Percentiles rank a stretch among this genome's conserved stretches.
Evolutionary conservation across 176 grass and related monocot genomes (phyloP).

Genomic region (Eleusine indica): DNA sequence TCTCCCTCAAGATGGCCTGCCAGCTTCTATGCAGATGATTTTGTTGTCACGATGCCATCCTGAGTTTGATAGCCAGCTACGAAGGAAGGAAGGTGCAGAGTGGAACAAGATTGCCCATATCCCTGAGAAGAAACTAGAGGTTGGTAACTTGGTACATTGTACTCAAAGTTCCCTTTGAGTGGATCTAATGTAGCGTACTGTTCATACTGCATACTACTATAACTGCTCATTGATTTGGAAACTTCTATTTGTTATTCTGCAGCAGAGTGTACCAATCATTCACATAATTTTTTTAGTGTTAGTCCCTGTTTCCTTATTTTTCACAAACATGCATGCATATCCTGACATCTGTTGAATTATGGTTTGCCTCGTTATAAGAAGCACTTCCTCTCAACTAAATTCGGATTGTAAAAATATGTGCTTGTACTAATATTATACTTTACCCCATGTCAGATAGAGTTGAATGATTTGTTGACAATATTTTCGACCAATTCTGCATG

Average conservation of each 20-base stretch:
- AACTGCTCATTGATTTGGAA: conserved; percentile 18
- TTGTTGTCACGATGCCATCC: conserved; percentile 44
- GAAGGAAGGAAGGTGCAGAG: conserved; percentile 35
- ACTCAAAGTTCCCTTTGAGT: not conserved
- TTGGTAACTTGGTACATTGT: conserved; percentile 7
- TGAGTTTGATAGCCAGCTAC: conserved; percentile 40
- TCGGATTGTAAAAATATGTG: not conserved
- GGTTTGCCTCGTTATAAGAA: not conserved
- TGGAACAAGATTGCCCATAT: conserved; percentile 51
- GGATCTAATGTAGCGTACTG: conserved; percentile 2
- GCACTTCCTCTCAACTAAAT: not conserved
- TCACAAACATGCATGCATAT: not conserved
- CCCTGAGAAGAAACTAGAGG: conserved; percentile 40
- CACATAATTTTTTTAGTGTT: not conserved
- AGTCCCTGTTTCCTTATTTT: not conserved
- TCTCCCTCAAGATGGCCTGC: conserved; percentile 44
- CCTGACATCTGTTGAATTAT: not conserved
- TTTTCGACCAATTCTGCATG: conserved; percentile 19
- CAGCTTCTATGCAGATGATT: conserved; percentile 24
- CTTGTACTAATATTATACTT: conserved; percentile 12
- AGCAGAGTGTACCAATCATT: not conserved
- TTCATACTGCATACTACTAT: not conserved
- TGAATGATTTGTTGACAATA: conserved; percentile 29
- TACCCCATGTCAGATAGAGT: conserved; percentile 31
- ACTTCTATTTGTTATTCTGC: not conserved